phyloP scores from a whole-genome alignment of 768 basidiomycete genomes.

The Leccinum truebloodii region DNA sequence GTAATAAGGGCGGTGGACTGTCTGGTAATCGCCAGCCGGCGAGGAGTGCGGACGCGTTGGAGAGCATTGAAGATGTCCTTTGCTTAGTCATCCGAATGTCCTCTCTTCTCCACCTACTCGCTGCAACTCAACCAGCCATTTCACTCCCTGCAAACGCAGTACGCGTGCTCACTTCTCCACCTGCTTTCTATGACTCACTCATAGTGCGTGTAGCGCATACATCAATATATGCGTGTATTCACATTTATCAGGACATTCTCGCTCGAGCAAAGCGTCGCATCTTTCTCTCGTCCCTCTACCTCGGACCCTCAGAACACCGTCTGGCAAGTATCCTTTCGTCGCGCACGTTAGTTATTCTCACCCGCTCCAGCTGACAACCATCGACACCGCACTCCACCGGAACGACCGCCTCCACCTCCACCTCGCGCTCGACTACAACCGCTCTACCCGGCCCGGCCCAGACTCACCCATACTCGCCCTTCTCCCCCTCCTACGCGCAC shows the following conservation, averaged over 20 bases:
- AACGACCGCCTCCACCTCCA: conserved; percentile 67
- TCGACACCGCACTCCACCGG: conserved; percentile 57
- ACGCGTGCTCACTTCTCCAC: conserved; percentile 55
- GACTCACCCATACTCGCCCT: conserved; percentile 68
- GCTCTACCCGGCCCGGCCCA: conserved; percentile 72
- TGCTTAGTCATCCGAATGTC: conserved; percentile 30
- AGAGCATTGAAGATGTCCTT: neutral
- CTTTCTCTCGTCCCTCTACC: conserved; percentile 88
- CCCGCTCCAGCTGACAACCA: conserved; percentile 62
- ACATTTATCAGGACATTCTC: conserved; percentile 63
- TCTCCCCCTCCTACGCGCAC: conserved; percentile 69
- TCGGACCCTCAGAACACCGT: conserved; percentile 75
- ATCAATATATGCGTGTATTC: neutral
- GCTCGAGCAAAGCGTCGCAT: conserved; percentile 74
- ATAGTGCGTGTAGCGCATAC: conserved; percentile 43
- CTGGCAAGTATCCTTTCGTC: conserved; percentile 55
- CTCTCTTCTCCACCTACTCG: conserved; percentile 26
- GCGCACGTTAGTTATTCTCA: neutral
- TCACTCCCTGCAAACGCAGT: conserved; percentile 47
- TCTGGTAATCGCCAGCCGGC: conserved; percentile 21
- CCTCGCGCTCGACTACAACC: conserved; percentile 79
- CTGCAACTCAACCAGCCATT: conserved; percentile 49
- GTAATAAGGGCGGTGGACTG: conserved; percentile 32
- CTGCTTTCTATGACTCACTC: conserved; percentile 55
- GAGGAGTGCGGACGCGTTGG: conserved; percentile 20